phyloP scores from a whole-genome alignment of 139 green algal species.

The Coelastrella sp. region DNA sequence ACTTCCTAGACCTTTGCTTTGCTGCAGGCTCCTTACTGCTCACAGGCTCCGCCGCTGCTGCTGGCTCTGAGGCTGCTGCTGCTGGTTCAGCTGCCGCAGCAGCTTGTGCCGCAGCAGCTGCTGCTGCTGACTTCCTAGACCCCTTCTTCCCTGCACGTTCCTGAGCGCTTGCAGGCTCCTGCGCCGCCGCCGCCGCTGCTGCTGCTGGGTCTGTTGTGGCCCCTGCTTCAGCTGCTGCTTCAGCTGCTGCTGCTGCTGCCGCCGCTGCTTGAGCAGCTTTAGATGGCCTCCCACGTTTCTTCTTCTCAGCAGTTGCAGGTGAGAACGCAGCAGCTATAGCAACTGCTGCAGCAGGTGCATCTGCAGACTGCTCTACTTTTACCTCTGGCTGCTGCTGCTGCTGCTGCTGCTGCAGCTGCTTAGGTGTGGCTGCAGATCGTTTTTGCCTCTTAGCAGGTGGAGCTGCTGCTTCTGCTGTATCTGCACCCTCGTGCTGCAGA shows the following conservation, averaged over 20 bases:
- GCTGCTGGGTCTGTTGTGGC: neutral
- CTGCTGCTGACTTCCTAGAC: too few relatives aligned
- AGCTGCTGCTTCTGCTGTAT: neutral
- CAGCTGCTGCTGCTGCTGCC: neutral
- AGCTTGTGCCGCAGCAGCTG: neutral
- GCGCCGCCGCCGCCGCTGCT: too few relatives aligned
- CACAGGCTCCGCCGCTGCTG: too few relatives aligned
- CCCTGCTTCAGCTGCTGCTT: neutral
- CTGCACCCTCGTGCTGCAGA: neutral
- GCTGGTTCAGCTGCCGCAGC: neutral
- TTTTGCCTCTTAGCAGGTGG: neutral
- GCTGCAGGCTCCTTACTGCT: too few relatives aligned
- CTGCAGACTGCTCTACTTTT: neutral
- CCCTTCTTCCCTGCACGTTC: too few relatives aligned
- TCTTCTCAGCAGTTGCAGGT: neutral
- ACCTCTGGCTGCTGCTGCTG: conserved; percentile 5
- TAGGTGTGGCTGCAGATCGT: neutral
- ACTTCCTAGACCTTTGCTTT: too few relatives aligned
- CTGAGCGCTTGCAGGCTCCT: too few relatives aligned
- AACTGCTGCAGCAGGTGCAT: neutral
- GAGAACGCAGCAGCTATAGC: neutral
- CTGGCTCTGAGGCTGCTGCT: too few relatives aligned
- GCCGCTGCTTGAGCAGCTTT: neutral
- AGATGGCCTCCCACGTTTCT: neutral
- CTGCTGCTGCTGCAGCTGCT: conserved; percentile 9